Evolutionary conservation across 768 basidiomycete genomes (phyloP), one percentile per base, ranked within the genome.

Genomic region (Leccinum subgranulosum): DNA sequence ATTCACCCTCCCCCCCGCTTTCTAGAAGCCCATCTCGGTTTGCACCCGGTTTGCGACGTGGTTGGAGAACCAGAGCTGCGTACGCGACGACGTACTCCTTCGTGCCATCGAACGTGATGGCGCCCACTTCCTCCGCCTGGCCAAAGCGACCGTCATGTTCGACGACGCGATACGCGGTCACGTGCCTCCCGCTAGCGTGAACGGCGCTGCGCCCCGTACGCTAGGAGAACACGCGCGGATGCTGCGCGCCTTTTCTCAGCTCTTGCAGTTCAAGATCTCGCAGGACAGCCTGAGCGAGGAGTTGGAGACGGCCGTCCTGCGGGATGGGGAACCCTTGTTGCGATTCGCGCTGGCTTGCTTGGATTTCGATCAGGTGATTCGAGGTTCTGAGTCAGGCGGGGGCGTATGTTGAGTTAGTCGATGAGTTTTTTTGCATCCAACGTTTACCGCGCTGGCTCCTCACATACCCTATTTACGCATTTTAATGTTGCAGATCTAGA

Each of bases 31-130:
- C 28, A 57, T 66, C 49, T 57, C 53, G 3, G 36, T 64, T 4
- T 66, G 53, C 48, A 50, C n/a, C 4, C 59, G 19, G 1, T 69
- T 66, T 41, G 64, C 59, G 0, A 48, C 55, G 31, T 69, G 66
- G 61, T 17, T 69, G 1, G 64, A 66, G 29, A 55, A 7, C 4
- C 59, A 66, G 5, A 54, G 0, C 0, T 58, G n/a, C 49, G 55
- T 58, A 49, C 27, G 52, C 0, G 50, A 36, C 11, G 58, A 41
- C 0, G 14, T 10, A 19, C 39, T 69, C 2, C 6, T 50, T 6
- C 28, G 41, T 4, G 64, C 69, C 9, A n/a, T 71, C 52, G 67
- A 69, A 39, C 67, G 68, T 0, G 68, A 69, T 10, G 67, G 62
- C 0, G 23, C 31, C 1, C 33, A 31, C 9, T 51, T 69, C 19